Evolutionary conservation across 2,329 filamentous ascomycete genomes (phyloP).

Genomic region (Myriosclerotinia scirpicola): DNA sequence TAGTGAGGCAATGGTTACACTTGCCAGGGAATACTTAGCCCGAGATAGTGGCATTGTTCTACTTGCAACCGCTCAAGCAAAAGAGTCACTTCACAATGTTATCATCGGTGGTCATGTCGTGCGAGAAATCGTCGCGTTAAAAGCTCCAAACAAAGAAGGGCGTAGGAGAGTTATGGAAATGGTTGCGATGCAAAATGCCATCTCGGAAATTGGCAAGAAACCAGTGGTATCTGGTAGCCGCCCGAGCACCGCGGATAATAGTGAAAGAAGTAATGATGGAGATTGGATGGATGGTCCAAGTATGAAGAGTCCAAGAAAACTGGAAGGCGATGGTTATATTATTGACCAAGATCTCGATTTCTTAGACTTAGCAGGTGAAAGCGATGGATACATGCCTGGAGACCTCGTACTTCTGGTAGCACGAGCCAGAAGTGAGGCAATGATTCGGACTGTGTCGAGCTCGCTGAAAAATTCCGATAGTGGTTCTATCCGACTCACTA

Average conservation of each 20-base stretch:
- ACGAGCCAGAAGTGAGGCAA: conserved; percentile 84
- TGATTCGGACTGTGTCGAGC: conserved; percentile 74
- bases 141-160: conserved; percentile 90
- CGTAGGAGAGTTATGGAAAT: conserved; percentile 80
- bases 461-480: conserved; percentile 47
- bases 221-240: conserved; percentile 51
- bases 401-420: conserved; percentile 84
- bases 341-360: conserved; percentile 81
- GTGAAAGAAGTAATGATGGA: conserved; percentile 54
- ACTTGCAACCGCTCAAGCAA: conserved; percentile 86
- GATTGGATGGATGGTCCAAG: conserved; percentile 77
- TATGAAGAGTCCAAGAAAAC: conserved; percentile 44
- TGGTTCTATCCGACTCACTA: conserved; percentile 61
- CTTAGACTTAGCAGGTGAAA: conserved; percentile 87
- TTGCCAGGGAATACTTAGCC: conserved; percentile 81
- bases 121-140: conserved; percentile 83
- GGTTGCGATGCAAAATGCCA: conserved; percentile 60
- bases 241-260: conserved; percentile 54
- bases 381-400: conserved; percentile 97
- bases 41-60: conserved; percentile 79
- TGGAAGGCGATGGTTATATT: conserved; percentile 60
- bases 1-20: conserved; percentile 78
- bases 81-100: conserved; percentile 87
- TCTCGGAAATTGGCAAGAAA: conserved; percentile 43
- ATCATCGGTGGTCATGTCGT: conserved; percentile 90